Conservation (phyloP, 768 basidiomycete species). For the Tricholoma terreum region DNA sequence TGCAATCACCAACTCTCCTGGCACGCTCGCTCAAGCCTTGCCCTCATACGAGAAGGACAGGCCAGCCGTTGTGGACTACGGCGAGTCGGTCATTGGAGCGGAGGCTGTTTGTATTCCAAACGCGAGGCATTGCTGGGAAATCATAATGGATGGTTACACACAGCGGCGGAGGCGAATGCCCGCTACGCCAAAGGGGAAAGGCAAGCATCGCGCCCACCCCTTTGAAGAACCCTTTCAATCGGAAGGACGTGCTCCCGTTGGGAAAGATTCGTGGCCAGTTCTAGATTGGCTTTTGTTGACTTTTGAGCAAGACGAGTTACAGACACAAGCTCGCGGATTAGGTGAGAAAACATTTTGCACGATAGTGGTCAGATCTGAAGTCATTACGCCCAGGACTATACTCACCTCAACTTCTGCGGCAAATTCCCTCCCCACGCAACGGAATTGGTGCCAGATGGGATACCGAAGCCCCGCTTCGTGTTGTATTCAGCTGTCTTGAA, state of each 20-base stretch:
- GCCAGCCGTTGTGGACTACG: conserved; percentile 29
- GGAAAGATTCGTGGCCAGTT: conserved; percentile 64
- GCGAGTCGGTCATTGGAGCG: conserved; percentile 56
- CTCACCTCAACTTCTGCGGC: conserved; percentile 54
- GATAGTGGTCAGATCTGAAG: not conserved
- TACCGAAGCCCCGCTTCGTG: conserved; percentile 45
- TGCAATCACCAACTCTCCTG: conserved; percentile 53
- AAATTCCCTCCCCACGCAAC: conserved; percentile 54
- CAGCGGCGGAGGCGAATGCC: conserved; percentile 29
- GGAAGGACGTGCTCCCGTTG: conserved; percentile 38
- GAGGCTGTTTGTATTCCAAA: conserved; percentile 52
- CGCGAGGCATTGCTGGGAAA: conserved; percentile 58
- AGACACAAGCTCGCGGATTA: conserved; percentile 30
- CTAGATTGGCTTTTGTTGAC: conserved; percentile 66
- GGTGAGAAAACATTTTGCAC: conserved; percentile 28
- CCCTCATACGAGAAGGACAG: conserved; percentile 41
- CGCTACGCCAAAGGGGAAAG: conserved; percentile 31
- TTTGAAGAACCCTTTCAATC: conserved; percentile 16
- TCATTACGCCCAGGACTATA: conserved; percentile 21
- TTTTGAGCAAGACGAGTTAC: conserved; percentile 65
- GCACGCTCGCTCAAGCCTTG: conserved; percentile 49
- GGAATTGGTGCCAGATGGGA: conserved; percentile 54
- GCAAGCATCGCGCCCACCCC: conserved; percentile 27
- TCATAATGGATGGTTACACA: conserved; percentile 55
- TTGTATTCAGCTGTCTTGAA: conserved; percentile 36